A percentile compares a stretch with the other conserved stretches of the same genome.
These are phyloP conservation scores for Scutellaria barbata DNA, from an alignment of 257 asterid genomes.

Conservation along the genomic window DNA sequence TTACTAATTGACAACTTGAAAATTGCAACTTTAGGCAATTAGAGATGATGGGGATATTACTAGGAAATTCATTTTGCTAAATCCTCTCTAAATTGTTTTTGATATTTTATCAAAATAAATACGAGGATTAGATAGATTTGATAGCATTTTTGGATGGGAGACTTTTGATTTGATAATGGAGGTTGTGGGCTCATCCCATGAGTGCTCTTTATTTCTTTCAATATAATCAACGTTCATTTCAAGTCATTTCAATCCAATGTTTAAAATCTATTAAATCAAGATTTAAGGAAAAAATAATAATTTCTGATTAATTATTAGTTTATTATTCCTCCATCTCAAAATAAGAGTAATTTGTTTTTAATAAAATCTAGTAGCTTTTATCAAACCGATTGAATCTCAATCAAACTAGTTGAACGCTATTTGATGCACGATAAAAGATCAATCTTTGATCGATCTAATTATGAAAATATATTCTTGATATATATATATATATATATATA, in stretches of 20 bases:
- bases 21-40: conserved; percentile 8
- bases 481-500: too few relatives aligned
- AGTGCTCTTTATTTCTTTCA: conserved; percentile 20
- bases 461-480: too few relatives aligned
- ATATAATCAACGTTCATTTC: neutral
- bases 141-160: conserved; percentile 1
- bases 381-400: too few relatives aligned
- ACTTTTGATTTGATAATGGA: conserved; percentile 30
- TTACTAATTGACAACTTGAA: too few relatives aligned
- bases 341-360: too few relatives aligned
- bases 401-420: too few relatives aligned
- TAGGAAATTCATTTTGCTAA: conserved; percentile 15
- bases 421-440: too few relatives aligned
- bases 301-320: too few relatives aligned
- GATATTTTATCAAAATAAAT: neutral
- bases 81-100: neutral
- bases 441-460: too few relatives aligned
- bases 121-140: conserved; percentile 29
- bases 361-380: too few relatives aligned
- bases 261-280: neutral
- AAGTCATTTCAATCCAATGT: neutral
- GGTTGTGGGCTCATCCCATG: conserved; percentile 23
- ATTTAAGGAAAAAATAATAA: too few relatives aligned
- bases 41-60: conserved; percentile 27
- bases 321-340: too few relatives aligned